Conservation (phyloP, 106 monocot species). For the Dioscorea dumetorum region DNA sequence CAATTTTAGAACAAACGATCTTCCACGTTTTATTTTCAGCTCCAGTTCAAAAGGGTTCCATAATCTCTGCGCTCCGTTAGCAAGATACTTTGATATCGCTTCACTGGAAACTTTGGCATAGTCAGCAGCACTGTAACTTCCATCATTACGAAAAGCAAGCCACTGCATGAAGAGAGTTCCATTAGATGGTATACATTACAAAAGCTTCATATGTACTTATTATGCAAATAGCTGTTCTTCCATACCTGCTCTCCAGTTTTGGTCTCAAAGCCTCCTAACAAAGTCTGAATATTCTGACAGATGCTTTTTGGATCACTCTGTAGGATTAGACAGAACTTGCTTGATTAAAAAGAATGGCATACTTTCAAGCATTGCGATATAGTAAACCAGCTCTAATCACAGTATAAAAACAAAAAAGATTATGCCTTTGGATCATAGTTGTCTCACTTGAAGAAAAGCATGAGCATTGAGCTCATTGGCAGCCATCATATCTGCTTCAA, state of each 20-base stretch:
- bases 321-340: conserved; percentile 6
- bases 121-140: conserved; percentile 84
- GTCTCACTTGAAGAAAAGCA: conserved; percentile 69
- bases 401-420: neutral
- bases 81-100: conserved; percentile 33
- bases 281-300: conserved; percentile 66
- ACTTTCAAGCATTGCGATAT: no score
- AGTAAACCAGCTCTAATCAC: no score
- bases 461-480: conserved; percentile 84
- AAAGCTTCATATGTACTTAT: neutral
- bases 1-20: conserved; percentile 73
- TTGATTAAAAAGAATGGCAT: neutral
- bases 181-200: conserved; percentile 1
- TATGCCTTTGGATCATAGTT: neutral
- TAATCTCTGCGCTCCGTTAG: conserved; percentile 15
- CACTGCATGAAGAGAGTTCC: conserved; percentile 45
- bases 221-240: neutral
- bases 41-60: conserved; percentile 58
- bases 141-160: conserved; percentile 90
- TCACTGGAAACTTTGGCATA: conserved; percentile 73
- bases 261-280: conserved; percentile 95
- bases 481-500: conserved; percentile 95
- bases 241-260: conserved; percentile 90
- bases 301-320: conserved; percentile 49
- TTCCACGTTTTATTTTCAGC: conserved; percentile 36